These are phyloP conservation scores for Volvariella volvacea DNA, from an alignment of 1,284 basidiomycete genomes.

Conservation along the genomic window DNA sequence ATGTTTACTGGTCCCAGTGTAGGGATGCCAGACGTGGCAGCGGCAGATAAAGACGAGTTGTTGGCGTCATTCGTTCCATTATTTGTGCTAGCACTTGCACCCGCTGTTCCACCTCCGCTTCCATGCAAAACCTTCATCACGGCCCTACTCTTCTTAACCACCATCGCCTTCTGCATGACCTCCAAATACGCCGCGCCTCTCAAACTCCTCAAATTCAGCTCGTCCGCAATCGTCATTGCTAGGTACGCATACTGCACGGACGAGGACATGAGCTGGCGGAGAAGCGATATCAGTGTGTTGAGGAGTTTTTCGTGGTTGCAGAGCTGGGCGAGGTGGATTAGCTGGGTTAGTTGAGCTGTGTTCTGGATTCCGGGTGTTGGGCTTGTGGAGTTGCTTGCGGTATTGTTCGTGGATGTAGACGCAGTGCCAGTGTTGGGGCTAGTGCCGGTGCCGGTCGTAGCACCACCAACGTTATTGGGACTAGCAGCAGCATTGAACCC, in stretches of 20 bases:
- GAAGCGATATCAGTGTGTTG: conserved; percentile 46
- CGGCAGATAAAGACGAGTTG: not conserved
- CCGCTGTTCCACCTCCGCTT: conserved; percentile 7
- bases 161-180: conserved; percentile 53
- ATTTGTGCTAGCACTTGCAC: conserved; percentile 4
- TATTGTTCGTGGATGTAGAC: conserved; percentile 8
- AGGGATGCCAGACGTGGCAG: not conserved
- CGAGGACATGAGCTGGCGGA: conserved; percentile 48
- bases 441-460: not conserved
- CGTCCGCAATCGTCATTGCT: conserved; percentile 63
- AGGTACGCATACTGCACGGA: conserved; percentile 60
- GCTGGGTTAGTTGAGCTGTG: conserved; percentile 43
- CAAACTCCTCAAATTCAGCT: conserved; percentile 48
- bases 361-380: conserved; percentile 13
- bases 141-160: conserved; percentile 27
- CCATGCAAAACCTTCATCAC: conserved; percentile 21
- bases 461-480: conserved; percentile 9
- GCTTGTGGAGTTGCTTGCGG: conserved; percentile 12
- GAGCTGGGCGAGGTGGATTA: conserved; percentile 57
- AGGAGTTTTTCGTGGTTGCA: conserved; percentile 55
- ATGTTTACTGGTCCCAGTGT: not conserved
- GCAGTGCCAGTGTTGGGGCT: too few species aligned
- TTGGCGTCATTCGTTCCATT: not conserved
- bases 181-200: conserved; percentile 62
- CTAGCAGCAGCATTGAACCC: conserved; percentile 13